Conservation (phyloP, 805 yeast genomes). For the Starmerella vaccinii region DNA sequence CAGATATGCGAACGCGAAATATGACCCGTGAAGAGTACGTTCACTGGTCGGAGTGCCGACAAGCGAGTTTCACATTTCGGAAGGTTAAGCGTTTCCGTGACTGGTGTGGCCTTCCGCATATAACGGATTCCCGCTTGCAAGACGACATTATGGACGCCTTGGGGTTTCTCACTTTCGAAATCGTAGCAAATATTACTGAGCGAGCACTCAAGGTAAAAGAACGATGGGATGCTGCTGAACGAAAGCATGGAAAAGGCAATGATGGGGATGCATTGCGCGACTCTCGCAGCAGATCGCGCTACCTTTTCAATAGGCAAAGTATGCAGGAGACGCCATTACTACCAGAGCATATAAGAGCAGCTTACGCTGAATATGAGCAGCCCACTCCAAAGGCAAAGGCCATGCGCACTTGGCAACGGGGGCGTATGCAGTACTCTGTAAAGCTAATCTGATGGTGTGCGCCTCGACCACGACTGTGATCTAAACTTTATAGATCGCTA, state of each 20-base stretch:
- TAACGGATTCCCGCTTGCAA: conserved; percentile 83
- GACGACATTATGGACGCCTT: conserved; percentile 94
- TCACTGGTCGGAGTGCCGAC: conserved; percentile 98
- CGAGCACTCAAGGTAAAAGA: conserved; percentile 74
- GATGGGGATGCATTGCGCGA: conserved; percentile 1
- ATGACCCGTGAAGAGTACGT: conserved; percentile 98
- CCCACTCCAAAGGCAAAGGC: conserved; percentile 19
- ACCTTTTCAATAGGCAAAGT: conserved; percentile 21
- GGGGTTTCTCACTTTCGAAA: conserved; percentile 92
- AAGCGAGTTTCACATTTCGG: conserved; percentile 90
- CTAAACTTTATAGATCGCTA: too few relatives aligned
- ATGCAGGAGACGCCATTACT: conserved; percentile 24
- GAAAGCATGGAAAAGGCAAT: conserved; percentile 11
- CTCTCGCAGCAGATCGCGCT: conserved; percentile 11
- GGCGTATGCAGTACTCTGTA: conserved; percentile 13
- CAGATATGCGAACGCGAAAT: conserved; percentile 83
- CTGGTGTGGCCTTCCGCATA: conserved; percentile 81
- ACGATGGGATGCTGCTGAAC: conserved; percentile 35
- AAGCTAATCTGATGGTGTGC: conserved; percentile 14
- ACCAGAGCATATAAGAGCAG: conserved; percentile 25
- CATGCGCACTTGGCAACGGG: conserved; percentile 20
- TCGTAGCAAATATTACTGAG: conserved; percentile 89
- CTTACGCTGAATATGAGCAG: conserved; percentile 22
- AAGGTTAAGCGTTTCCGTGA: conserved; percentile 90
- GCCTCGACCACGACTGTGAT: too few relatives aligned